Percentiles rank a stretch among this genome's conserved stretches.
These are phyloP conservation scores for Eutrema yunnanense DNA, from an alignment of 345 rosid species.

Conservation along the genomic window DNA sequence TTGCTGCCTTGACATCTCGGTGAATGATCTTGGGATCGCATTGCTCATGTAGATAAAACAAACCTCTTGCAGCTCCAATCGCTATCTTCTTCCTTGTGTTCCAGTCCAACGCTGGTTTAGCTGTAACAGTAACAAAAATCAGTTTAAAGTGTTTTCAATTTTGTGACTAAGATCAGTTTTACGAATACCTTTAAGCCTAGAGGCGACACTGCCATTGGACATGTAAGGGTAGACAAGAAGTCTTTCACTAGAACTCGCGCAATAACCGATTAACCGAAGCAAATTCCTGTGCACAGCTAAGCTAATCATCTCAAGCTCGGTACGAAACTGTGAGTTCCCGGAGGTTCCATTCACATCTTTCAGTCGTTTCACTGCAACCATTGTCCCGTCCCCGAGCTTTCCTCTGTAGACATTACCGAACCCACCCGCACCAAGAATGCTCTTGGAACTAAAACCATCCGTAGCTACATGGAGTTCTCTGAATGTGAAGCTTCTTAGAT, in stretches of 20 bases:
- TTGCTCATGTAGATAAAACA: slow-evolving; percentile 85
- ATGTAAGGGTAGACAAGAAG: slow-evolving; percentile 92
- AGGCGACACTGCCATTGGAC: slow-evolving; percentile 95
- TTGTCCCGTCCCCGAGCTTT: slow-evolving; percentile 61
- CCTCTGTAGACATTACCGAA: slow-evolving; percentile 96
- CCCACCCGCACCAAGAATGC: slow-evolving; percentile 87
- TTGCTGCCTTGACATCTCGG: slow-evolving; percentile 93
- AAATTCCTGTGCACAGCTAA: slow-evolving; percentile 88
- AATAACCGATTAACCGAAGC: slow-evolving; percentile 75
- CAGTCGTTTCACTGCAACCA: slow-evolving; percentile 80
- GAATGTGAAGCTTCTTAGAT: slow-evolving; percentile 73
- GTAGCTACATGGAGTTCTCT: slow-evolving; percentile 81
- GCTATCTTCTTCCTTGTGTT: slow-evolving; percentile 82
- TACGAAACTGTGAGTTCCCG: slow-evolving; percentile 85
- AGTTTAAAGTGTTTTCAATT: neutral
- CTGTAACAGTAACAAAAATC: slow-evolving; percentile 28
- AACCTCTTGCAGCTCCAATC: slow-evolving; percentile 89
- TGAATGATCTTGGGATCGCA: slow-evolving; percentile 95
- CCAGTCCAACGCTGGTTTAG: slow-evolving; percentile 85
- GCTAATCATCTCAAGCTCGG: slow-evolving; percentile 94
- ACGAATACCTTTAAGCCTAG: slow-evolving; percentile 70
- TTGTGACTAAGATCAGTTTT: neutral
- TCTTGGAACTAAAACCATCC: slow-evolving; percentile 70
- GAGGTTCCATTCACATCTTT: slow-evolving; percentile 69
- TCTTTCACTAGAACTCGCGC: slow-evolving; percentile 67